A percentile compares a stretch with the other conserved stretches of the same genome.
phyloP scores from a whole-genome alignment of 2,329 filamentous ascomycete species.

The Epichloe amarillans region DNA sequence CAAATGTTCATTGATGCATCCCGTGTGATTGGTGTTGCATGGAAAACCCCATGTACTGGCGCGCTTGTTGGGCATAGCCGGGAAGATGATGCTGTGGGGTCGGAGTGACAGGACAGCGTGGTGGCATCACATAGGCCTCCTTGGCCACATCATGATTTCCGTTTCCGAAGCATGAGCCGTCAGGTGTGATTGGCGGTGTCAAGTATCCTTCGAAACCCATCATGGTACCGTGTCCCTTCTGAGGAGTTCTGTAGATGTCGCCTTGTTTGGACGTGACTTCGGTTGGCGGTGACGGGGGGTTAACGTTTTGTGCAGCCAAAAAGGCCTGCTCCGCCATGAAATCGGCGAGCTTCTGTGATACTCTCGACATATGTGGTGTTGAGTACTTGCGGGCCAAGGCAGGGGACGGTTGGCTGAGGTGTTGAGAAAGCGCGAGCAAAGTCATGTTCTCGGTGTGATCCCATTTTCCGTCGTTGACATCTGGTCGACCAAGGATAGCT shows the following conservation, averaged over 20 bases:
- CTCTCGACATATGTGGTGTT: constrained; percentile 36
- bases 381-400: constrained; percentile 48
- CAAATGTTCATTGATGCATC: constrained; percentile 30
- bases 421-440: constrained; percentile 43
- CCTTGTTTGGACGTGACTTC: constrained; percentile 40
- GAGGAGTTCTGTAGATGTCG: constrained; percentile 62
- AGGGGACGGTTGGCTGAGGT: constrained; percentile 44
- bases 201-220: constrained; percentile 61
- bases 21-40: constrained; percentile 21
- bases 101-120: constrained; percentile 49
- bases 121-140: constrained; percentile 34
- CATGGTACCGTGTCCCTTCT: constrained; percentile 56
- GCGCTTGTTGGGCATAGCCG: constrained; percentile 20
- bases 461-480: constrained; percentile 66
- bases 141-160: constrained; percentile 24
- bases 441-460: constrained; percentile 58
- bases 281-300: constrained; percentile 50
- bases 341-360: constrained; percentile 41
- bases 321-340: constrained; percentile 48
- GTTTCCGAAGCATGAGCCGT: constrained; percentile 43
- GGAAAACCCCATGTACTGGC: constrained; percentile 24
- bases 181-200: constrained; percentile 76
- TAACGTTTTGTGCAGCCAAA: constrained; percentile 33
- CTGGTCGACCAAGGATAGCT: constrained; percentile 70
- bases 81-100: constrained; percentile 30